Evolutionary conservation across 345 rosid species (phyloP), one percentile per base, ranked within the genome.

Genomic region (Litchi chinensis): DNA sequence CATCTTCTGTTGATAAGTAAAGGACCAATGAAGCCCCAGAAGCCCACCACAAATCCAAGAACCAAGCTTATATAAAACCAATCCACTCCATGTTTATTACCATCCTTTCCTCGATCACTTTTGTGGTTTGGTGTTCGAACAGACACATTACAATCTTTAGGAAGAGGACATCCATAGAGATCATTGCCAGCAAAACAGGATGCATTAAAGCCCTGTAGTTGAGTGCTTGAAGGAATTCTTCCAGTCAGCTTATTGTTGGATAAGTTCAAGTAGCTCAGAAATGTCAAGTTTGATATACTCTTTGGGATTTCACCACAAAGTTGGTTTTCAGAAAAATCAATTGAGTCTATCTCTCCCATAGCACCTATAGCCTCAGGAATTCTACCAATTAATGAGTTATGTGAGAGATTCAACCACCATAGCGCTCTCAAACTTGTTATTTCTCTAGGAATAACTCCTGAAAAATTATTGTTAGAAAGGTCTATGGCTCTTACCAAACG

Each of bases 311-410:
- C 78, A 39, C 80, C 81, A 1, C 4, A 15, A 15, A 82, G 79
- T 3, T 75, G 80, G 56, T 85, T 82, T 21, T 2, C 11, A 10
- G 81, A 80, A 0, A 83, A 28, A 52, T 85, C 88, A 0, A 73
- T 18, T 1, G 75, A 67, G 41, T 80, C 77, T 10, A 85, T 5
- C 6, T 39, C 18, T 28, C 22, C 2, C 86, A 85, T 80, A 22
- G 7, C 68, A 32, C 86, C 86, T 0, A 79, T 79, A 0, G 44
- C n/a, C n/a, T 44, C 6, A 50, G 79, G 86, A 50, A 79, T 83
- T 21, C 11, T 77, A 21, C 86, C 79, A 0, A 16, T 43, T 4
- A 81, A 63, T 0, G 2, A 4, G 43, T 86, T 86, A 15, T 22
- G 71, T 1, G 81, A 86, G 63, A 83, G 44, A 48, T 86, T 86